Evolutionary conservation across 2,329 filamentous ascomycete genomes (phyloP), one percentile per base, ranked within the genome.

Genomic region (Fusarium sterilihyphosum): DNA sequence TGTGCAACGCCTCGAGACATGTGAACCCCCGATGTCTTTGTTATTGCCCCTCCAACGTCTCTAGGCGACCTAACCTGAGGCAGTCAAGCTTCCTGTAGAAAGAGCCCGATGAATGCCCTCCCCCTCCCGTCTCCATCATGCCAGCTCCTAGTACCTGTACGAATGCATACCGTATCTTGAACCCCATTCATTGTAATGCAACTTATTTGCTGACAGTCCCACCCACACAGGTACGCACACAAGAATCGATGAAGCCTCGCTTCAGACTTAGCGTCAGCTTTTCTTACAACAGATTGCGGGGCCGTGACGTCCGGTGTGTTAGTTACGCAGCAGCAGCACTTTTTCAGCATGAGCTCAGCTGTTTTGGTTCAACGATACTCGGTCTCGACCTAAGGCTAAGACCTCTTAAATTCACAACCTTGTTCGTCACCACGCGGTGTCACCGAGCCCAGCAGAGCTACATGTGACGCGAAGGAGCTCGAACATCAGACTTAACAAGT

Each of bases 271-370:
- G 72, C 53, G 67, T 50, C 58, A 57, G 53, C 50, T 59, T 61
- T 50, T 50, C 47, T 50, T 38, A 66, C 49, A 67, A 68, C 57
- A 53, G 66, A 73, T 61, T 68, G 75, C 71, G 75, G 75, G 75
- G 73, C 73, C 61, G 69, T 35, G 49, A 65, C 38, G 68, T 65
- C 68, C 67, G 65, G 44, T 56, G 41, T 62, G 50, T 54, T 35
- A 18, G 43, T 53, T 69, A 49, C 35, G 33, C 18, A 50, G 29
- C 29, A 50, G 29, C n/a, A 46, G 53, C 38, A 57, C 53, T 59
- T 62, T 67, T 50, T 50, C 58, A 38, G 54, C 11, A 14, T 17
- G 60, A 72, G 43, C 41, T 26, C 53, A 67, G 40, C 22, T 37
- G 26, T 50, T 20, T 29, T 18, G 29, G 62, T 43, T 41, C 35